Evolutionary conservation across 1,284 basidiomycete species (phyloP), one percentile per base, ranked within the genome.

Genomic region (Rhodotorula sp.): DNA sequence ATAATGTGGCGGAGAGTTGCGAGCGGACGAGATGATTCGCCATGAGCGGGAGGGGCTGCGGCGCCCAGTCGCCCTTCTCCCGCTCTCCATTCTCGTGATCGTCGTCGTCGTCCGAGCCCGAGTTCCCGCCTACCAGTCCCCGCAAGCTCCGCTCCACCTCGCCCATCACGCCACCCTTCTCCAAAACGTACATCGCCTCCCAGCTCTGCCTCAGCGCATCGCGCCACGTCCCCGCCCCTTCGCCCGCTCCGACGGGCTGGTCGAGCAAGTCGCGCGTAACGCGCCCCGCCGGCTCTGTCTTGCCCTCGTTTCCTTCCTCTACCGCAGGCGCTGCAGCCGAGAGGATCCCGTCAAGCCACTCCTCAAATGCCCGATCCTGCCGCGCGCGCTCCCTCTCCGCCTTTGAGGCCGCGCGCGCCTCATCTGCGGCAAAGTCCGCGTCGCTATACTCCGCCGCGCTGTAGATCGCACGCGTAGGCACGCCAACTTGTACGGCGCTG

Each of bases 21-120:
- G 34, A 34, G n/a, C 66, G 66, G 13, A 67, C 44, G 46, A 55
- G 60, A 36, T 56, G 60, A 46, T 56, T 39, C 8, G 37, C 66
- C 60, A 67, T 67, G 54, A 67, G 51, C 46, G 51, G 66, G 27
- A 57, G n/a, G 8, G 60, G 53, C 2, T 32, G 10, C 4, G 66
- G 66, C 29, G 13, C 3, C 37, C 53, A 55, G 3, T 29, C 46
- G 15, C 17, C 27, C 39, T 3, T 5, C 19, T 6, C 29, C 5
- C 2, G 12, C 51, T 44, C 22, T 12, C 19, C 36, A 4, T 25
- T 37, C 39, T 41, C 37, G 7, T 36, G 48, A 32, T 32, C 59
- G 22, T 64, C 46, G 22, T 57, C 46, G 17, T 29, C 32, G 25
- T 48, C 44, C n/a, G n/a, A n/a, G n/a, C n/a, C n/a, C n/a, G n/a